Evolutionary conservation across 495 filamentous ascomycete genomes (phyloP), one percentile per base, ranked within the genome.

Genomic region (Aspergillus saccharolyticus): DNA sequence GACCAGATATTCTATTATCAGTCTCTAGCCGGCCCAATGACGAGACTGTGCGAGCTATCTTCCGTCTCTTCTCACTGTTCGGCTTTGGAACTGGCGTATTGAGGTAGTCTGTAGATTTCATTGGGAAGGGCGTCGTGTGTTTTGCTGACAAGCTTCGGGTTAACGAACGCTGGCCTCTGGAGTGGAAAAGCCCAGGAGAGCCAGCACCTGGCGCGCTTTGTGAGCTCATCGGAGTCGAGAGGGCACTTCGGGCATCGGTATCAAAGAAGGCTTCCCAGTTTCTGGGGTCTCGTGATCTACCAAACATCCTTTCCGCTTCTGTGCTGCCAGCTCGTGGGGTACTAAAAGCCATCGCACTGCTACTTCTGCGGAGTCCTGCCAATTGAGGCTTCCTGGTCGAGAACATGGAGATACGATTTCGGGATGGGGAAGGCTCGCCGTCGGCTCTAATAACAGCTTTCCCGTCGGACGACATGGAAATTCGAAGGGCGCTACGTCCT

Each of bases 201-300:
- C 82, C 85, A 46, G 82, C 78, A 20, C 88, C 87, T 4, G 88
- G 90, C 14, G 84, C 87, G 46, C 75, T 84, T 45, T 86, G 82
- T 82, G 67, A 86, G 79, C 74, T 91, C 12, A 87, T 85, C 58
- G 87, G 86, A 5, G 80, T 81, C 8, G 83, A 88, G 44, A 96
- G 70, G 44, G 87, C 83, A 67, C 87, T 85, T 64, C 85, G 81
- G 52, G 82, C 85, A 55, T 89, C 85, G 8, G 80, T 81, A 63
- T 90, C 89, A 66, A 86, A 88, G 72, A 84, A 86, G 57, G 87
- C 87, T 67, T 94, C 88, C 91, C 91, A 96, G 30, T 85, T 87
- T 25, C 88, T 83, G 16, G 89, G 85, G 69, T 96, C 89, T 33
- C 89, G 81, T 44, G 90, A 94, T 42, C 91, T 82, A 24, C 91